phyloP scores from a whole-genome alignment of 257 asterid genomes.

The Lavandula angustifolia region DNA sequence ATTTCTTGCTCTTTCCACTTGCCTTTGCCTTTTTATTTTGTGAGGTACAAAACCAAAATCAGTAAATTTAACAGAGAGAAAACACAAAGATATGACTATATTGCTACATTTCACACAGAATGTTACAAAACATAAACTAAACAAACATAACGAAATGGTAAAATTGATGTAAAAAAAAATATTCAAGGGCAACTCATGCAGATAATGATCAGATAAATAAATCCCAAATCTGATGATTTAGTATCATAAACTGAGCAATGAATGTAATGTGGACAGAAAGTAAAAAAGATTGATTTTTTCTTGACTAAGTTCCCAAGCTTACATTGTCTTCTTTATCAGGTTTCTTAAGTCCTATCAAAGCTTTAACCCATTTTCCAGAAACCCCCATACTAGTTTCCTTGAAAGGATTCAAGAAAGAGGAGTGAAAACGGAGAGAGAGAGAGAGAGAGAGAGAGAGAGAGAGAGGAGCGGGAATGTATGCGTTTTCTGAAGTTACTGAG shows the following conservation, averaged over 20 bases:
- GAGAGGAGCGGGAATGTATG: background rate
- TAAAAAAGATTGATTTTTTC: constrained; percentile 28
- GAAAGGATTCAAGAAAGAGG: background rate
- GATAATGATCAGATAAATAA: background rate
- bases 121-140: background rate
- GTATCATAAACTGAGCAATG: constrained; percentile 4
- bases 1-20: constrained; percentile 72
- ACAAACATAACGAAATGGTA: background rate
- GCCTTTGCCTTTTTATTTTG: constrained; percentile 51
- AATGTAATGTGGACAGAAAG: background rate
- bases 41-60: background rate
- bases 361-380: constrained; percentile 91
- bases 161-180: background rate
- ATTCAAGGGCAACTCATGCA: constrained; percentile 1
- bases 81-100: background rate
- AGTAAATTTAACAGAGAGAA: background rate
- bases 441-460: constrained; percentile 9
- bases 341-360: constrained; percentile 75
- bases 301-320: constrained; percentile 36
- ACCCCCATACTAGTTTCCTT: constrained; percentile 58
- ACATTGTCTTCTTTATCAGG: constrained; percentile 73
- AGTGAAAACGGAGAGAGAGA: constrained; percentile 2
- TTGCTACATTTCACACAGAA: background rate
- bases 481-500: constrained; percentile 3
- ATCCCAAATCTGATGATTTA: background rate